phyloP scores from a whole-genome alignment of 768 basidiomycete genomes.

The Russula sp. region DNA sequence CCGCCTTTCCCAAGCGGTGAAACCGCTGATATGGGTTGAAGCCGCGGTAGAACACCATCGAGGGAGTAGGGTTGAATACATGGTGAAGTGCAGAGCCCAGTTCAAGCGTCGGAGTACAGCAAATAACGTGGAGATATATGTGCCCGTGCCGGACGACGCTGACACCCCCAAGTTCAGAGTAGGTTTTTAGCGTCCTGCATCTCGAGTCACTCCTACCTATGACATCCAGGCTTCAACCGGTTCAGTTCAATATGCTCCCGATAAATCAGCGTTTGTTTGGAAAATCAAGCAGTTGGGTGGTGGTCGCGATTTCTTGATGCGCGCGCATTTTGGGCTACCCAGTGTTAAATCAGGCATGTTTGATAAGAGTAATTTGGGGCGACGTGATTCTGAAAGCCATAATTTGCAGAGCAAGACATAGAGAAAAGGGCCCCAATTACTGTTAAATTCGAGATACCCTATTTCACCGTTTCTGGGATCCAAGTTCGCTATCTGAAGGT shows the following conservation, averaged over 20 bases:
- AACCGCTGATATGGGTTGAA: slow-evolving; percentile 96
- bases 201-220: not conserved
- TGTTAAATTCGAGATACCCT: slow-evolving; percentile 97
- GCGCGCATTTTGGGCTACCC: slow-evolving; percentile 95
- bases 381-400: not conserved
- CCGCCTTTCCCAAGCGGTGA: slow-evolving; percentile 92
- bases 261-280: slow-evolving; percentile 98
- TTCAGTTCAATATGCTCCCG: slow-evolving; percentile 93
- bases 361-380: too few relatives aligned
- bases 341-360: slow-evolving; percentile 82
- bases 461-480: slow-evolving; percentile 96
- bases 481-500: slow-evolving; percentile 98
- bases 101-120: slow-evolving; percentile 96
- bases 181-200: slow-evolving; percentile 27
- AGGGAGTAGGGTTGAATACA: slow-evolving; percentile 91
- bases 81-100: slow-evolving; percentile 94
- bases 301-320: slow-evolving; percentile 94
- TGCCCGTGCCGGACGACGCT: slow-evolving; percentile 98
- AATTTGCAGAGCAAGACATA: slow-evolving; percentile 53
- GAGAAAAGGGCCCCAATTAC: slow-evolving; percentile 93
- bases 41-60: slow-evolving; percentile 92
- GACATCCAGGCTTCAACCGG: slow-evolving; percentile 84
- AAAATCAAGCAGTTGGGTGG: slow-evolving; percentile 98
- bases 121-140: slow-evolving; percentile 98
- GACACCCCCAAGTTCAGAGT: slow-evolving; percentile 97